Percentiles rank a stretch among this genome's conserved stretches.
Conservation (phyloP, 2,329 filamentous ascomycete species). For the Didymella lethalis region DNA sequence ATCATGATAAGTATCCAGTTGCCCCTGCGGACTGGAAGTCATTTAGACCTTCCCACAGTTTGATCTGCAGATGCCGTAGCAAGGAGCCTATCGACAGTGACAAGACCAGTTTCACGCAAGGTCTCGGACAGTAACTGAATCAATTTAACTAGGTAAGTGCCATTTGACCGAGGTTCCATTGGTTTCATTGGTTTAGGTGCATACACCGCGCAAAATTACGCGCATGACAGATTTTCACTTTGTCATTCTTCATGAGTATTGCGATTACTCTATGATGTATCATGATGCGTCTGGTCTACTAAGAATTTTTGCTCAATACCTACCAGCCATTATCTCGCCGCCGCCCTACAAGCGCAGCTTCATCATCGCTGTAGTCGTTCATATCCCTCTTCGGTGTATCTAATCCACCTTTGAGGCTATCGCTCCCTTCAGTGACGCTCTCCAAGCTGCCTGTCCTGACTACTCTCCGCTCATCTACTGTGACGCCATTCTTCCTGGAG, state of each 20-base stretch:
- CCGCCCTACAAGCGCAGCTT: slow-evolving; percentile 32
- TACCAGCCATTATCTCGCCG: slow-evolving; percentile 19
- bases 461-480: slow-evolving; percentile 23
- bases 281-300: neutral
- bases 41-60: neutral
- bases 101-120: neutral
- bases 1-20: neutral
- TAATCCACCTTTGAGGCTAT: slow-evolving; percentile 32
- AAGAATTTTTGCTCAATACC: neutral
- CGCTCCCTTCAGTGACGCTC: slow-evolving; percentile 33
- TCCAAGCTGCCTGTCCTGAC: slow-evolving; percentile 33
- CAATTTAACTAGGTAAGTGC: neutral
- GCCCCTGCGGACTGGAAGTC: neutral
- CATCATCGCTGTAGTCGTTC: slow-evolving; percentile 36
- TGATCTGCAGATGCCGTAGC: neutral
- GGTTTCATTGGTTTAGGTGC: neutral
- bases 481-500: slow-evolving; percentile 18
- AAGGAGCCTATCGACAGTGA: neutral
- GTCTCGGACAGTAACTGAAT: neutral
- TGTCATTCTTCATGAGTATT: neutral
- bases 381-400: slow-evolving; percentile 26
- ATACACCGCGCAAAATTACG: neutral
- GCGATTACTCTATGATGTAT: neutral
- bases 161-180: neutral
- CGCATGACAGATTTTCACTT: neutral